Conservation (phyloP, 768 basidiomycete species). For the Coprinopsis sp. region DNA sequence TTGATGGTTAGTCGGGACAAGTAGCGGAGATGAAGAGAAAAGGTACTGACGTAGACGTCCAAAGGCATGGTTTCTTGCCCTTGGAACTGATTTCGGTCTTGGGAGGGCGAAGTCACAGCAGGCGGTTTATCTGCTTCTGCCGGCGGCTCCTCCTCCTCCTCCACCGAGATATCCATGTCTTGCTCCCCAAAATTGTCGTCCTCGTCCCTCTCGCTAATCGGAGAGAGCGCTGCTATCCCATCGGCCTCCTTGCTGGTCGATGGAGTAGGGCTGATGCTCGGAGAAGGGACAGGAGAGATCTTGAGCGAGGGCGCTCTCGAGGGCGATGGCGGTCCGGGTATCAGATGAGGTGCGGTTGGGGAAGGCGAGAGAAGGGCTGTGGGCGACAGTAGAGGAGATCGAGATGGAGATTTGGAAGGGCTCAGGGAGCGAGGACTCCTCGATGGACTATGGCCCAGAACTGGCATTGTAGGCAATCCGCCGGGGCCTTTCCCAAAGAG, state of each 20-base stretch:
- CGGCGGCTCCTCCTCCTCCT: not conserved
- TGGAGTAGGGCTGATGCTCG: not conserved
- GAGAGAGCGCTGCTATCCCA: not conserved
- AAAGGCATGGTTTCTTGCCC: not conserved
- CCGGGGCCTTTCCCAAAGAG: too few relatives aligned
- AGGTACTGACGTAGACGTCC: conserved; percentile 6
- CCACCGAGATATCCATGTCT: not conserved
- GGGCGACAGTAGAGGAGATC: too few relatives aligned
- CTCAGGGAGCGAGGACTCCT: too few relatives aligned
- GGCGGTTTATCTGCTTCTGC: not conserved
- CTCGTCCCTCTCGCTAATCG: conserved; percentile 3
- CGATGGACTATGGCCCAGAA: too few relatives aligned
- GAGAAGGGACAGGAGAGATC: too few relatives aligned
- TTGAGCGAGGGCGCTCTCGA: too few relatives aligned
- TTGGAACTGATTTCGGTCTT: not conserved
- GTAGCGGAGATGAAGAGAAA: not conserved
- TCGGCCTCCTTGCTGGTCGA: not conserved
- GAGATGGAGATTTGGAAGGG: too few relatives aligned
- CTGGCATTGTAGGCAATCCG: too few relatives aligned
- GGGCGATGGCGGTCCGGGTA: too few relatives aligned
- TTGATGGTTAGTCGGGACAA: not conserved
- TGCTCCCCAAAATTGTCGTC: not conserved
- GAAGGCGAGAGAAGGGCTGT: too few relatives aligned
- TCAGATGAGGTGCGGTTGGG: too few relatives aligned
- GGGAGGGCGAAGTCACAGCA: not conserved